Evolutionary conservation across 2,329 filamentous ascomycete genomes (phyloP), one percentile per base, ranked within the genome.

Genomic region (Diaporthe vaccinii): DNA sequence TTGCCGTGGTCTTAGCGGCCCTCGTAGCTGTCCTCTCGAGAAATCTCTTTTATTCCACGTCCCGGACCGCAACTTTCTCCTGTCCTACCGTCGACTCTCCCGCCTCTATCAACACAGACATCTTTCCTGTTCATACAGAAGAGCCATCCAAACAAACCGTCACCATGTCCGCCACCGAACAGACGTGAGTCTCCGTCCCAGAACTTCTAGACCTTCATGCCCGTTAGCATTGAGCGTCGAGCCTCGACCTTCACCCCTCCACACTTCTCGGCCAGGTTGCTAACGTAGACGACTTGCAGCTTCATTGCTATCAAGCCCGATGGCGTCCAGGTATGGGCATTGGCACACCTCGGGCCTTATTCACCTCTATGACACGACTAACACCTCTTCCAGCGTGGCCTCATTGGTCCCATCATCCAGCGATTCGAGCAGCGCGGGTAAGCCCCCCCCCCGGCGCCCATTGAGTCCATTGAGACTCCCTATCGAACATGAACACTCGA

Each of bases 301-400:
- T 98, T 98, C 94, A 98, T 98, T 92, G 97, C 97, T 86, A 95
- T 99, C 92, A 99, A 99, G 95, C 97, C 96, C 83, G 97, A 98
- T 89, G 97, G 97, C 87, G 97, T 98, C 89, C 97, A 98, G 93
- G 95, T 98, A 93, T 81, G 88, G 76, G 70, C 57, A 53, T 31
- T 15, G 39, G 39, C 31, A 73, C 72, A 74, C 59, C 31, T 15
- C 17, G 8, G 31, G 44, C 59, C 73, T 34, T 75, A 55, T 76
- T 65, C 31, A 14, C 8, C 25, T 65, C 14, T 41, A 9, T 17
- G 57, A 28, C 15, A 41, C 46, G 67, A 57, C 80, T 82, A 75
- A 82, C 79, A 77, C 15, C 74, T 41, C 58, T 51, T 76, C 39
- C 84, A 98, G 96, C 96, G 97, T 89, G 97, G 97, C 89, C 95